phyloP scores from a whole-genome alignment of 2,329 filamentous ascomycete genomes.

The Microdochium bolleyi region DNA sequence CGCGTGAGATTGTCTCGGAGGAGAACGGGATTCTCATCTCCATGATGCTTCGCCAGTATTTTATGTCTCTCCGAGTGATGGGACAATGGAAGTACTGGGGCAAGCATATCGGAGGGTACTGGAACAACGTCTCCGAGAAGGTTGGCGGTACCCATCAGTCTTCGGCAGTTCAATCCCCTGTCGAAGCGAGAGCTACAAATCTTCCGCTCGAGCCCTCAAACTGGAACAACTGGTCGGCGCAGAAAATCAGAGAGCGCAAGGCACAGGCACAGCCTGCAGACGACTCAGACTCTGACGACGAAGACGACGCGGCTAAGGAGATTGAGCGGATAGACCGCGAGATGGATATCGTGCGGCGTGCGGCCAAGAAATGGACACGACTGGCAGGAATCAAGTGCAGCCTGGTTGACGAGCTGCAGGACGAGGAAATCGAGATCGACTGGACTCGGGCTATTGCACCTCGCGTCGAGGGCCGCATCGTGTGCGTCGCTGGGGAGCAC shows the following conservation, averaged over 20 bases:
- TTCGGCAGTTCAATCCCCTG: background rate
- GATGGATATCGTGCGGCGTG: background rate
- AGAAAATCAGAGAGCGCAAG: background rate
- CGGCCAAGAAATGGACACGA: background rate
- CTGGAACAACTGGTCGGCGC: background rate
- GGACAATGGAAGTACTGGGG: constrained; percentile 73
- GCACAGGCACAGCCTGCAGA: background rate
- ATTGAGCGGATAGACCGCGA: background rate
- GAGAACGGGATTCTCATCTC: constrained; percentile 84
- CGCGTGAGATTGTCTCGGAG: constrained; percentile 73
- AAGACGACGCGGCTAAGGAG: background rate
- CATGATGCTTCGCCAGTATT: constrained; percentile 82
- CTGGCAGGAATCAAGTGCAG: background rate
- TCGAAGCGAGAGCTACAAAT: background rate
- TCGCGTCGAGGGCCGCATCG: background rate
- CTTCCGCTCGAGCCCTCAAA: too few relatives aligned
- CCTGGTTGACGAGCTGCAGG: background rate
- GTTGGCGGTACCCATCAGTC: constrained; percentile 43
- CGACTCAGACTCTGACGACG: background rate
- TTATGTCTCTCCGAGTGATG: constrained; percentile 75
- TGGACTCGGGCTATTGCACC: background rate
- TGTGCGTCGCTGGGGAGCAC: background rate
- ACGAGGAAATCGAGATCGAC: background rate
- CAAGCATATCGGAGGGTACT: constrained; percentile 53
- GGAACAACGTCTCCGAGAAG: constrained; percentile 55